Evolutionary conservation across 441 rosid species (phyloP).

Genomic region (Caryocar brasiliense): DNA sequence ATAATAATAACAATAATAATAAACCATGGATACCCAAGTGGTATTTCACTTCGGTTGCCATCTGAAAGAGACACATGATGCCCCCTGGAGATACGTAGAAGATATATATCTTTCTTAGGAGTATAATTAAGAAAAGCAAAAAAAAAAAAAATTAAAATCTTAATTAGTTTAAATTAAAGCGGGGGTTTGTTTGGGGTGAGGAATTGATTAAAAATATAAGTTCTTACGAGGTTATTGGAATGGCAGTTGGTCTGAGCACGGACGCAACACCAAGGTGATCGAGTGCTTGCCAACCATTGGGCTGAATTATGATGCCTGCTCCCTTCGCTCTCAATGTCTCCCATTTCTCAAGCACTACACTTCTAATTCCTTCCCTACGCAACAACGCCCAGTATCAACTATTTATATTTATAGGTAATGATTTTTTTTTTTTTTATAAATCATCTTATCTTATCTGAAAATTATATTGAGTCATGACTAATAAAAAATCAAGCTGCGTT

Average conservation of each 20-base stretch:
- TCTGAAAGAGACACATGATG: not conserved
- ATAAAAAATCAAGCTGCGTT: too few relatives aligned
- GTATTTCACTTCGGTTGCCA: not conserved
- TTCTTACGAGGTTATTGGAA: conserved; percentile 10
- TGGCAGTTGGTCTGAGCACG: conserved; percentile 28
- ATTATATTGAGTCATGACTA: too few relatives aligned
- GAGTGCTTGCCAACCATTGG: conserved; percentile 58
- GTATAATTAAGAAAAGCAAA: not conserved
- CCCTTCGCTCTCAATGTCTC: conserved; percentile 31
- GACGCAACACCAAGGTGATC: conserved; percentile 39
- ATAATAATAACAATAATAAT: too few relatives aligned
- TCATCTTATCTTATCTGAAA: too few relatives aligned
- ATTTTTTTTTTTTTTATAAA: too few relatives aligned
- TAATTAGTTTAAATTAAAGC: not conserved
- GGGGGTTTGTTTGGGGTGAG: too few relatives aligned
- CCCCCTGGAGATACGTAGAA: not conserved
- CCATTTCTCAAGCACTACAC: conserved; percentile 38
- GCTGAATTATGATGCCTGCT: conserved; percentile 30
- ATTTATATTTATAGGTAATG: too few relatives aligned
- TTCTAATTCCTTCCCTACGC: conserved; percentile 38
- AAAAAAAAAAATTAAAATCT: not conserved
- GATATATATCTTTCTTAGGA: too few relatives aligned
- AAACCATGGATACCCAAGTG: not conserved
- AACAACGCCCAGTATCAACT: too few relatives aligned
- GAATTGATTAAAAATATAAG: too few relatives aligned